A percentile compares a stretch with the other conserved stretches of the same genome.
Conservation (phyloP, 768 basidiomycete genomes). For the Clitopilus passeckerianus region DNA sequence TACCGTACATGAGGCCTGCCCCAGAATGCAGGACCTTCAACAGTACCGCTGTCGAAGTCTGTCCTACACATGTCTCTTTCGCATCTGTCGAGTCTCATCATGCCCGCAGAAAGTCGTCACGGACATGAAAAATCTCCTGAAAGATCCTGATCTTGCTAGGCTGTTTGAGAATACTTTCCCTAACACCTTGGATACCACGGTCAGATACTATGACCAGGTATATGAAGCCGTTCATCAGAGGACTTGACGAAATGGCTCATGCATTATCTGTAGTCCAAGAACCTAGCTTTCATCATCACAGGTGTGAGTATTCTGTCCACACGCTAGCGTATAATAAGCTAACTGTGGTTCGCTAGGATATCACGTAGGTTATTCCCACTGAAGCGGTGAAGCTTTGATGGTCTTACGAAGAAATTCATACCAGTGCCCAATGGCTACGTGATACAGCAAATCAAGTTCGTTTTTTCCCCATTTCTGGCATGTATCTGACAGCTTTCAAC, state of each 20-base stretch:
- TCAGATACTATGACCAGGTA: conserved; percentile 68
- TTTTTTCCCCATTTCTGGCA: not conserved
- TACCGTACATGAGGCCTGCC: conserved; percentile 72
- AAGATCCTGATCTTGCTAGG: conserved; percentile 73
- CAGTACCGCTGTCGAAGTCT: conserved; percentile 69
- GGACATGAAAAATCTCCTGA: conserved; percentile 70
- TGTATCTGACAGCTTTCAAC: conserved; percentile 2
- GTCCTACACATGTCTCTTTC: not conserved
- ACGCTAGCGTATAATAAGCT: not conserved
- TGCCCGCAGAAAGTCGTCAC: conserved; percentile 54
- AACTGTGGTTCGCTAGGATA: conserved; percentile 41
- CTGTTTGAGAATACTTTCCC: conserved; percentile 83
- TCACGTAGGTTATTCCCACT: conserved; percentile 47
- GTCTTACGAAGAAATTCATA: conserved; percentile 3
- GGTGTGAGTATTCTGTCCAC: conserved; percentile 39
- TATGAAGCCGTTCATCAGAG: conserved; percentile 1
- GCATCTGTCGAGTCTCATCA: conserved; percentile 1
- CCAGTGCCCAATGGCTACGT: conserved; percentile 78
- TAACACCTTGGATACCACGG: conserved; percentile 82
- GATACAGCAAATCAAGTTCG: conserved; percentile 75
- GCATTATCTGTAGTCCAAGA: conserved; percentile 39
- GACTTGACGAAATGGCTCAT: too few relatives aligned
- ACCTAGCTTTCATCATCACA: conserved; percentile 77
- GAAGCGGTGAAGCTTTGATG: not conserved
- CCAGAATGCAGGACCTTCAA: conserved; percentile 73